These are phyloP conservation scores for Xylariaceae sp. DNA, from an alignment of 2,329 filamentous ascomycete genomes.

Conservation along the genomic window DNA sequence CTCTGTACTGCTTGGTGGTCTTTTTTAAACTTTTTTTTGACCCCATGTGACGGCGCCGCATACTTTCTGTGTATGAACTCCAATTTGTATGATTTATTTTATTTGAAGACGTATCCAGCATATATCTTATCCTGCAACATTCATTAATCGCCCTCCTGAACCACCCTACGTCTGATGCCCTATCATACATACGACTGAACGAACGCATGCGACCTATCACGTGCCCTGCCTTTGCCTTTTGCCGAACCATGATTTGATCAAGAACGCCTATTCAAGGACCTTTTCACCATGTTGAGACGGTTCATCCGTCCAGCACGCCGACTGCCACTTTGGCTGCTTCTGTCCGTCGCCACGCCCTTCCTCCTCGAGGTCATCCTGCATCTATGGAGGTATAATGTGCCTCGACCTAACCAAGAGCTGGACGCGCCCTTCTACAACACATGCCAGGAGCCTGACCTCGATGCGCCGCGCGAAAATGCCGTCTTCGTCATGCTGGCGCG, in stretches of 20 bases:
- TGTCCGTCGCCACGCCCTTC: slow-evolving; percentile 26
- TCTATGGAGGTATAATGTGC: slow-evolving; percentile 29
- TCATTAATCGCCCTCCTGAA: too few species aligned
- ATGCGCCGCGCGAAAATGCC: slow-evolving; percentile 36
- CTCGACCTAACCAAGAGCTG: slow-evolving; percentile 30
- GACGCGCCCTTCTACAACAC: slow-evolving; percentile 35
- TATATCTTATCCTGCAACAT: too few species aligned
- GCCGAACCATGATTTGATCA: slow-evolving; percentile 16
- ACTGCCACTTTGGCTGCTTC: slow-evolving; percentile 25
- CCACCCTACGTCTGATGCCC: too few species aligned
- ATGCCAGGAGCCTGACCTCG: slow-evolving; percentile 35
- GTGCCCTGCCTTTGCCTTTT: not conserved
- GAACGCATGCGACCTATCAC: too few species aligned
- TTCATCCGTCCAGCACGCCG: slow-evolving; percentile 28
- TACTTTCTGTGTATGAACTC: too few species aligned
- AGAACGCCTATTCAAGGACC: not conserved
- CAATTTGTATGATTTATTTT: too few species aligned
- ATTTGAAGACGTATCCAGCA: too few species aligned
- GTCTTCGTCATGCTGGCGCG: slow-evolving; percentile 43
- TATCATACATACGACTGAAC: too few species aligned
- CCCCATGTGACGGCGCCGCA: too few species aligned
- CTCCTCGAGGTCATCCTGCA: slow-evolving; percentile 32
- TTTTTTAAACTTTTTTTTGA: too few species aligned
- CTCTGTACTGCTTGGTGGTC: too few species aligned
- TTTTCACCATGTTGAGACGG: slow-evolving; percentile 22